Evolutionary conservation across 805 yeast genomes (phyloP).

Genomic region (Kluyveromyces lactis): DNA sequence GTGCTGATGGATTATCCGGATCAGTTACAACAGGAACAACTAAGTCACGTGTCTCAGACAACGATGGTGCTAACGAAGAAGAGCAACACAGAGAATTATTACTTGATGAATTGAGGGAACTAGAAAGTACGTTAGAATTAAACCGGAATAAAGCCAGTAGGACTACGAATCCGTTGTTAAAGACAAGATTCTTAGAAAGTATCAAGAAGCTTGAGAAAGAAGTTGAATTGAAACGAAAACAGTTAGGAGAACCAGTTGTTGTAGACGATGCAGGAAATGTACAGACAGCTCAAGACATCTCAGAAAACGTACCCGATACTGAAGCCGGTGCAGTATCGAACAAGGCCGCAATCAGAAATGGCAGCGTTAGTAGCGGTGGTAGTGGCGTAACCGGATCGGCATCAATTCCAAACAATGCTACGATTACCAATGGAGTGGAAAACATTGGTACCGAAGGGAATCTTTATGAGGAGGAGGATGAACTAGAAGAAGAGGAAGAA

Average conservation of each 20-base stretch:
- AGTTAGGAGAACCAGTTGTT: slow-evolving; percentile 32
- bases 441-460: no score
- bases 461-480: no score
- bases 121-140: slow-evolving; percentile 66
- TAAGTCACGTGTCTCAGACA: slow-evolving; percentile 18
- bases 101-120: slow-evolving; percentile 77
- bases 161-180: slow-evolving; percentile 76
- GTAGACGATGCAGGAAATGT: slow-evolving; percentile 1
- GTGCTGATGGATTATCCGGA: slow-evolving; percentile 36
- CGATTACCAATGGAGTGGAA: no score
- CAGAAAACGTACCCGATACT: no score
- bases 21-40: slow-evolving; percentile 17
- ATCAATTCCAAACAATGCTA: no score
- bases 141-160: slow-evolving; percentile 65
- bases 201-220: slow-evolving; percentile 72
- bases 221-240: slow-evolving; percentile 69
- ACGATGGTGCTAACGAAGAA: slow-evolving; percentile 46
- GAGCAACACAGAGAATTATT: slow-evolving; percentile 65
- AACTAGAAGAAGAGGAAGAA: no score
- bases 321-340: no score
- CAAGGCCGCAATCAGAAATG: no score
- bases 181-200: slow-evolving; percentile 76
- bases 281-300: no score
- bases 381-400: no score
- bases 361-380: no score